phyloP scores from a whole-genome alignment of 225 moss, liverwort and hornwort species.

The Thuidium tamariscinum region DNA sequence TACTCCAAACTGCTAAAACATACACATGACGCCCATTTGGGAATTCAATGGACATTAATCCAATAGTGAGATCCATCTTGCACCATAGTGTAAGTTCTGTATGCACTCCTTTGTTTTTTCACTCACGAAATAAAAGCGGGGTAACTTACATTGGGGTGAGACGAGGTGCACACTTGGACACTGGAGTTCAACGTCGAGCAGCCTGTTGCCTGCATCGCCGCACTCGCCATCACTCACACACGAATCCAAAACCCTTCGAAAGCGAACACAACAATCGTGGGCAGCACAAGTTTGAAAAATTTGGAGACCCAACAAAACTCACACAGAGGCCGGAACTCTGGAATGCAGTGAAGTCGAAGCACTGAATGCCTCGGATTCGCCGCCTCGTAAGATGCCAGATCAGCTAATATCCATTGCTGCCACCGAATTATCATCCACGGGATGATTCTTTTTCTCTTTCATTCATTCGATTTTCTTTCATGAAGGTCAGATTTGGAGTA shows the following conservation, averaged over 20 bases:
- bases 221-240: neutral
- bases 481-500: too few species aligned
- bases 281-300: neutral
- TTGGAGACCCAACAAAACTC: neutral
- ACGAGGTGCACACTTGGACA: neutral
- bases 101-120: neutral
- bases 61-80: neutral
- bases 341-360: neutral
- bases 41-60: neutral
- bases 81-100: neutral
- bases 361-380: conserved; percentile 1
- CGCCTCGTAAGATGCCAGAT: neutral
- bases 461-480: neutral
- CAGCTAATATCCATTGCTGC: neutral
- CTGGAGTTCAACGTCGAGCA: neutral
- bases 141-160: neutral
- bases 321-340: neutral
- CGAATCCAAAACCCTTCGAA: neutral
- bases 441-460: neutral
- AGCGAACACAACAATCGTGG: neutral
- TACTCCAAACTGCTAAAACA: neutral
- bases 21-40: neutral
- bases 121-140: neutral
- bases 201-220: conserved; percentile 15
- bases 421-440: neutral